A percentile compares a stretch with the other conserved stretches of the same genome.
These are phyloP conservation scores for Striga hermonthica DNA, from an alignment of 305 asterid genomes.

Conservation along the genomic window DNA sequence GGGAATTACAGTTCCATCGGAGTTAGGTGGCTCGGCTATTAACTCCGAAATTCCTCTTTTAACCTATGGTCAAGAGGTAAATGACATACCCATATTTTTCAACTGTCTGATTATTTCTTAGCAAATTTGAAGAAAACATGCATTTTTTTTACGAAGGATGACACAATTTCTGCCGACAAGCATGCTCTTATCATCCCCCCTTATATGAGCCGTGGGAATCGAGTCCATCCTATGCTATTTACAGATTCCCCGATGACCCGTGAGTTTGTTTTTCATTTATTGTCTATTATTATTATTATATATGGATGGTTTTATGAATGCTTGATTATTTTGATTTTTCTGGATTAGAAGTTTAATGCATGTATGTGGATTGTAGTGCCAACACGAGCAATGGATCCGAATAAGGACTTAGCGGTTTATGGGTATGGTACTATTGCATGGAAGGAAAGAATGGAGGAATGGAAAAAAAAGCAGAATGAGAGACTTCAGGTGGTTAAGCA, in stretches of 20 bases:
- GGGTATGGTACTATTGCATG: slow-evolving; percentile 80
- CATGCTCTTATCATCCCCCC: slow-evolving; percentile 75
- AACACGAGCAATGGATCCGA: slow-evolving; percentile 77
- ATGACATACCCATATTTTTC: not conserved
- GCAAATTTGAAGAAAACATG: not conserved
- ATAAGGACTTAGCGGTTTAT: slow-evolving; percentile 71
- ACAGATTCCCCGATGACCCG: slow-evolving; percentile 57
- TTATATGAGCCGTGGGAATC: slow-evolving; percentile 51
- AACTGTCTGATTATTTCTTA: not conserved
- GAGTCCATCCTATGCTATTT: slow-evolving; percentile 59
- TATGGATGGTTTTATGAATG: too few species aligned
- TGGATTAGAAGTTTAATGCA: slow-evolving; percentile 21
- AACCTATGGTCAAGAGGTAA: slow-evolving; percentile 77
- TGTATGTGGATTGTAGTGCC: slow-evolving; percentile 45
- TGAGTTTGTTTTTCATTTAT: slow-evolving; percentile 32
- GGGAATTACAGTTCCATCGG: slow-evolving; percentile 46
- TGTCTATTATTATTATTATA: slow-evolving; percentile 1
- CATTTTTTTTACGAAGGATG: slow-evolving; percentile 43
- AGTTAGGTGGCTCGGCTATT: slow-evolving; percentile 43
- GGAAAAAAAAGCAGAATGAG: slow-evolving; percentile 70
- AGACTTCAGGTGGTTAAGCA: slow-evolving; percentile 68
- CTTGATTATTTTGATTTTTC: slow-evolving; percentile 1
- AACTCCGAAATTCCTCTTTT: slow-evolving; percentile 65
- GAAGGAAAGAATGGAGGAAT: slow-evolving; percentile 83
- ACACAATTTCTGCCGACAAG: slow-evolving; percentile 66